Evolutionary conservation across 805 yeast species (phyloP).

Genomic region (Isabelozyma heimii): DNA sequence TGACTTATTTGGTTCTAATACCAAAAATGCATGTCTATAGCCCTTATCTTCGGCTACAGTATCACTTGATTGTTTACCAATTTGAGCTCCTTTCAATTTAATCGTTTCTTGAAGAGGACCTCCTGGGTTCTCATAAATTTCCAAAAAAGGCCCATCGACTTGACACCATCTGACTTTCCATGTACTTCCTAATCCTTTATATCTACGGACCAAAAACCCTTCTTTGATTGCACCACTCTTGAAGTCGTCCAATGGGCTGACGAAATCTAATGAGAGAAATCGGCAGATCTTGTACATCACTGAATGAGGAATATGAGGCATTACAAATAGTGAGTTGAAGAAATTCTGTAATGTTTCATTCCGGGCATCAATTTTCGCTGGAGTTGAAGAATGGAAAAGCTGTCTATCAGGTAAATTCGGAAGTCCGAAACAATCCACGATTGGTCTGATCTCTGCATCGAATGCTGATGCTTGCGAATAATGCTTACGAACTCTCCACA

Average conservation of each 20-base stretch:
- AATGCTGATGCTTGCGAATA: slow-evolving; percentile 58
- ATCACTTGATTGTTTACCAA: slow-evolving; percentile 50
- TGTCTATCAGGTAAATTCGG: slow-evolving; percentile 66
- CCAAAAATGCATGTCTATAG: slow-evolving; percentile 59
- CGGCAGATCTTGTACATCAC: slow-evolving; percentile 55
- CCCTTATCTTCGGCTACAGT: slow-evolving; percentile 45
- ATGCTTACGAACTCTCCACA: slow-evolving; percentile 73
- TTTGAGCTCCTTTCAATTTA: slow-evolving; percentile 47
- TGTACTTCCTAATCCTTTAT: slow-evolving; percentile 57
- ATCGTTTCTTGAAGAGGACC: slow-evolving; percentile 55
- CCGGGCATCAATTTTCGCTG: slow-evolving; percentile 63
- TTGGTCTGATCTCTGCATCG: slow-evolving; percentile 58
- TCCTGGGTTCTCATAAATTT: slow-evolving; percentile 55
- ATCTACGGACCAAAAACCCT: slow-evolving; percentile 62
- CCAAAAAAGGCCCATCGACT: slow-evolving; percentile 56
- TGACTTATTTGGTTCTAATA: slow-evolving; percentile 45
- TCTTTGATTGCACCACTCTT: slow-evolving; percentile 56
- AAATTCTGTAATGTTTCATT: slow-evolving; percentile 55
- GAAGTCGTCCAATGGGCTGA: slow-evolving; percentile 54
- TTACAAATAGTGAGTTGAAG: slow-evolving; percentile 52
- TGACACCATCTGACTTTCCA: slow-evolving; percentile 76
- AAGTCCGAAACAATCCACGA: slow-evolving; percentile 49
- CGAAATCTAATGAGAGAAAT: slow-evolving; percentile 66
- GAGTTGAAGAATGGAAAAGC: slow-evolving; percentile 56
- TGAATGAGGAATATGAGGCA: slow-evolving; percentile 56